These are phyloP conservation scores for Anastatica hierochuntica DNA, from an alignment of 345 rosid genomes.

Conservation along the genomic window DNA sequence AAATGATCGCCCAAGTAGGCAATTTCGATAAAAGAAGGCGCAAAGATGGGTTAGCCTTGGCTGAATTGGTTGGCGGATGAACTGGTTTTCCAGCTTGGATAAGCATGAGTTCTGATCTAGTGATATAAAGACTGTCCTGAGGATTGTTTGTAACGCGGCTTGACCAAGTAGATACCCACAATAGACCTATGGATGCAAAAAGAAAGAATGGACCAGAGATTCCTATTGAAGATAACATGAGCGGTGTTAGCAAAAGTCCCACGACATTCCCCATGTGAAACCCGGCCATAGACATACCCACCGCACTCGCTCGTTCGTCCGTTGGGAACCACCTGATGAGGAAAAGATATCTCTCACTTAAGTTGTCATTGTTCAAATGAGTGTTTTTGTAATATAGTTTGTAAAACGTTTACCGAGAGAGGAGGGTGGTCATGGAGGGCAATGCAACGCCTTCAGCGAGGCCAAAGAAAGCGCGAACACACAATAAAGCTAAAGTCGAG, in stretches of 20 bases:
- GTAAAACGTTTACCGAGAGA: constrained; percentile 79
- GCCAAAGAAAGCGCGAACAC: constrained; percentile 76
- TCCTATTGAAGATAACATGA: constrained; percentile 61
- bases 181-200: constrained; percentile 60
- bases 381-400: no score
- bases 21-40: constrained; percentile 51
- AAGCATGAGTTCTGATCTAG: constrained; percentile 48
- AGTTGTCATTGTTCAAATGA: not conserved
- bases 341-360: not conserved
- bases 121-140: constrained; percentile 45
- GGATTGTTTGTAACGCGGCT: constrained; percentile 55
- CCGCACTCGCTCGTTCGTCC: constrained; percentile 79
- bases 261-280: constrained; percentile 88
- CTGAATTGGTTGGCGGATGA: constrained; percentile 1
- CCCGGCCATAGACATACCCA: constrained; percentile 91
- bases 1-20: constrained; percentile 83
- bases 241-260: constrained; percentile 73
- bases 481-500: constrained; percentile 59
- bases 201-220: constrained; percentile 71
- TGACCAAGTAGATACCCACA: constrained; percentile 68
- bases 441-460: constrained; percentile 91
- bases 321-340: constrained; percentile 68
- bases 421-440: constrained; percentile 78
- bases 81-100: constrained; percentile 65
- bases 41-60: constrained; percentile 38